Conservation (phyloP, 1,284 basidiomycete species). For the Puccinia triticina region DNA sequence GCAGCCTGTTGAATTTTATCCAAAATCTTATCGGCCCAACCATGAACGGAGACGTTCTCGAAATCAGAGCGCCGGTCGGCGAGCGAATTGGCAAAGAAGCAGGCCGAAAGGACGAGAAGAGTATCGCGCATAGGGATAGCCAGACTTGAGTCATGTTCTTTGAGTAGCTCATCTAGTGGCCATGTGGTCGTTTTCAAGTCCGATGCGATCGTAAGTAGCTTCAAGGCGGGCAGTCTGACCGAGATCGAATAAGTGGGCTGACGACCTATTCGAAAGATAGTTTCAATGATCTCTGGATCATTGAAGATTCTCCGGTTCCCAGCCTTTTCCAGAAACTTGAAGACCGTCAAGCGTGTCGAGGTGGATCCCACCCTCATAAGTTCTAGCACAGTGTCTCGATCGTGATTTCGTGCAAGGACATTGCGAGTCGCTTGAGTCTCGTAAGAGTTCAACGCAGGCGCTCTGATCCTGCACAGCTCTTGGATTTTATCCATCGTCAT, state of each 20-base stretch:
- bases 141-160: constrained; percentile 1
- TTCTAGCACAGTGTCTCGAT: neutral
- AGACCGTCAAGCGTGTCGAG: neutral
- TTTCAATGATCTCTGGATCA: constrained; percentile 26
- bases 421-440: neutral
- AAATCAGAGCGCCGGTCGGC: neutral
- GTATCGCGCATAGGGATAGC: constrained; percentile 28
- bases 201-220: constrained; percentile 27
- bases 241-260: constrained; percentile 9
- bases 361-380: constrained; percentile 14
- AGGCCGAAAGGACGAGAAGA: constrained; percentile 30
- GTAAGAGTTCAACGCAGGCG: constrained; percentile 15
- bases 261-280: constrained; percentile 8
- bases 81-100: constrained; percentile 18
- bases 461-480: neutral
- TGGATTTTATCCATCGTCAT: neutral
- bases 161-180: constrained; percentile 28
- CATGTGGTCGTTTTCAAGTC: constrained; percentile 16
- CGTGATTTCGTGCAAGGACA: neutral
- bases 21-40: constrained; percentile 16
- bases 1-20: constrained; percentile 14
- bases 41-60: neutral
- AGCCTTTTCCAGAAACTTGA: constrained; percentile 10
- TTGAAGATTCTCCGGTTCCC: constrained; percentile 11
- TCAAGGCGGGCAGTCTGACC: constrained; percentile 24